Conservation (phyloP, 2,329 filamentous ascomycete species). For the Metarhizium robertsii region DNA sequence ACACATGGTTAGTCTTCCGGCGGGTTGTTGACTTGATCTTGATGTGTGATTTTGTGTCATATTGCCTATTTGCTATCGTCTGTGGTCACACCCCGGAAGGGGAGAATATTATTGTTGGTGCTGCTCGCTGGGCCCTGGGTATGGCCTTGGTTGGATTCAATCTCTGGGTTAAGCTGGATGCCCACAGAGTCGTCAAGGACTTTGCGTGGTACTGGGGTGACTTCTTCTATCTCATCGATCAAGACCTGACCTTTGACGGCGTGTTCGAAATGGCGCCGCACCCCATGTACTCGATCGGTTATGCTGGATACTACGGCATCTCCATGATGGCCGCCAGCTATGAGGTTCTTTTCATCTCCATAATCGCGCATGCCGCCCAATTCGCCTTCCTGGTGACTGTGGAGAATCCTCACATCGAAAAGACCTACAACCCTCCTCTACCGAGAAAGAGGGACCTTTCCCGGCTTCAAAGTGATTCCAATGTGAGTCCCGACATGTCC, state of each 20-base stretch:
- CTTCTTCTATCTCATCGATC: slow-evolving; percentile 97
- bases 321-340: slow-evolving; percentile 98
- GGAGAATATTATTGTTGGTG: slow-evolving; percentile 60
- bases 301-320: slow-evolving; percentile 96
- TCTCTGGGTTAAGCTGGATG: slow-evolving; percentile 96
- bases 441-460: slow-evolving; percentile 50
- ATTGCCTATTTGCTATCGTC: slow-evolving; percentile 89
- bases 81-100: slow-evolving; percentile 67
- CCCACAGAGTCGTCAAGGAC: slow-evolving; percentile 95
- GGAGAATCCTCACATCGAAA: slow-evolving; percentile 96
- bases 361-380: slow-evolving; percentile 87
- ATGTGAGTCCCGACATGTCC: slow-evolving; percentile 15
- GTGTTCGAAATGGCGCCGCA: slow-evolving; percentile 99
- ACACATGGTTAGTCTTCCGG: slow-evolving; percentile 95
- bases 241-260: slow-evolving; percentile 94
- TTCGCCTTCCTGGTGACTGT: slow-evolving; percentile 86
- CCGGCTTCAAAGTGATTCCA: slow-evolving; percentile 20
- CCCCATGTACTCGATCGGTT: slow-evolving; percentile 98
- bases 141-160: slow-evolving; percentile 83
- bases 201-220: slow-evolving; percentile 99
- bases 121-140: slow-evolving; percentile 70
- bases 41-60: slow-evolving; percentile 98
- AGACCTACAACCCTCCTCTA: slow-evolving; percentile 87
- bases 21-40: slow-evolving; percentile 92
- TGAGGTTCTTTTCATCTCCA: slow-evolving; percentile 93